These are phyloP conservation scores for Davidsoniella neocaledoniae DNA, from an alignment of 2,329 filamentous ascomycete genomes.

Conservation along the genomic window DNA sequence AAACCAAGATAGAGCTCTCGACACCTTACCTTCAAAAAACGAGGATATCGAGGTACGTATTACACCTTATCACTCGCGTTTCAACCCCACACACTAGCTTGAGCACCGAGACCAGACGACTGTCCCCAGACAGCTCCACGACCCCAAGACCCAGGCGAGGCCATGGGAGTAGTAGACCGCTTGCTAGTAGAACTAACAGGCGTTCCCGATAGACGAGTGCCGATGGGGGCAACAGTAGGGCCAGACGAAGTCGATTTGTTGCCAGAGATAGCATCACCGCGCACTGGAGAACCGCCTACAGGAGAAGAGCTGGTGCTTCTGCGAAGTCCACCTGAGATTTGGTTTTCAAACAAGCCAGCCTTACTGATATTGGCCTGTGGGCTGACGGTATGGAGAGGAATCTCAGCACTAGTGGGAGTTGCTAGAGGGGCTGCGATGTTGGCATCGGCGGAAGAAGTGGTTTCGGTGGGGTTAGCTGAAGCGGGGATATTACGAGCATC, in stretches of 20 bases:
- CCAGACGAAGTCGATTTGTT: constrained; percentile 37
- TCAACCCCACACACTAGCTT: constrained; percentile 89
- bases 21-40: too few relatives aligned
- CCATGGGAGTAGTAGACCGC: constrained; percentile 73
- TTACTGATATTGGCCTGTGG: constrained; percentile 52
- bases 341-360: constrained; percentile 43
- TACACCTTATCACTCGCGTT: not conserved
- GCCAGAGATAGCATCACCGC: constrained; percentile 39
- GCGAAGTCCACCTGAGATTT: constrained; percentile 45
- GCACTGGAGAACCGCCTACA: constrained; percentile 61
- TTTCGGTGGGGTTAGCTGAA: constrained; percentile 22
- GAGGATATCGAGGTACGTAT: too few relatives aligned
- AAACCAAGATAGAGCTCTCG: too few relatives aligned
- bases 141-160: constrained; percentile 78
- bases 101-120: constrained; percentile 65
- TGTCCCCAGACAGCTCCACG: constrained; percentile 74
- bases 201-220: constrained; percentile 60
- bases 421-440: constrained; percentile 15
- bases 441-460: constrained; percentile 24
- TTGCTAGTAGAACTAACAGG: constrained; percentile 41
- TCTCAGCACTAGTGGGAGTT: constrained; percentile 6
- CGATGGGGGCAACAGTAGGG: constrained; percentile 73
- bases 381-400: constrained; percentile 42
- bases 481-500: constrained; percentile 26
- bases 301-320: constrained; percentile 61